Evolutionary conservation across 352 stramenopile species (phyloP), one percentile per base, ranked within the genome.

Genomic region (Pseudoperonospora humuli): DNA sequence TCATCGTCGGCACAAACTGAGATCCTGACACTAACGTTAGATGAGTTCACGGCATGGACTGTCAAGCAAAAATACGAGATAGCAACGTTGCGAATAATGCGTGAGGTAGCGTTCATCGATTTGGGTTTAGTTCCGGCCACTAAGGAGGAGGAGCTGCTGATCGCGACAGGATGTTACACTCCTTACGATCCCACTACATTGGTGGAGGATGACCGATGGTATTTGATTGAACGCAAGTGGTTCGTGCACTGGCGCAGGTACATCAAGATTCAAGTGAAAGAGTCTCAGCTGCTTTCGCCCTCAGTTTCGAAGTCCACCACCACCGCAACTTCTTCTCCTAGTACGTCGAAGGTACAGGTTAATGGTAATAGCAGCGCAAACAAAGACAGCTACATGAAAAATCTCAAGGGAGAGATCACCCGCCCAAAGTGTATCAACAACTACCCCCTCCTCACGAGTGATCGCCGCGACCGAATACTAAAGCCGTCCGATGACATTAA

Each of bases 211-310:
- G 82, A 93, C 17, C 64, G 72, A 2, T 93, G 82, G 82, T 93
- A 84, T 49, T 39, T 93, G 21, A 50, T 93, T 17, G 80, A 92
- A 26, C 75, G 71, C 24, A 90, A 82, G 24, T 93, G 79, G 79
- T 93, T 78, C 50, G 70, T 86, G 19, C 77, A 90, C 34, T 93
- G 82, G 82, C 84, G 68, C 58, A 77, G 82, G 46, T 93, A 89
- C 59, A 72, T 90, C 29, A 84, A 56, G 33, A 65, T 56, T 32
- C 51, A 43, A 28, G 64, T 65, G 40, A 66, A 65, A 26, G 64
- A 70, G 47, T 64, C 49, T 35, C 48, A 59, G 28, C 32, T 31
- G 23, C 55, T 66, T 10, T 58, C 44, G 20, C 45, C 48, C 13
- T 37, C 58, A 21, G 49, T 37, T 27, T 7, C 44, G 15, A 48